Conservation (phyloP, 176 grass and related monocot genomes). For the Ananas comosus region DNA sequence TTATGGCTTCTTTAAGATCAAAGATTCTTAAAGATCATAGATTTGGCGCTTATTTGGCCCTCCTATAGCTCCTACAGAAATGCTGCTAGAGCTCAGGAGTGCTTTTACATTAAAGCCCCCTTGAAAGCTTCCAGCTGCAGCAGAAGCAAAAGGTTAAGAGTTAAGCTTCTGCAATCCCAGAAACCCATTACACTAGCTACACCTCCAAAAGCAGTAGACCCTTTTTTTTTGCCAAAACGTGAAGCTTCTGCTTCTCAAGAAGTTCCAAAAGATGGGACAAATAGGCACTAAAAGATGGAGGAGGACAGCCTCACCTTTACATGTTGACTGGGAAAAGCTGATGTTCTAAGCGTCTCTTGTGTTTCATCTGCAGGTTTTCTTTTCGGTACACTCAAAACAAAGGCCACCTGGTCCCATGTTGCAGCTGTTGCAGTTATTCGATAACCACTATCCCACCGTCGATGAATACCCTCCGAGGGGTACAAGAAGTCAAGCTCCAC, state of each 20-base stretch:
- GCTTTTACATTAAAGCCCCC: not conserved
- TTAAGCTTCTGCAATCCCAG: too few relatives aligned
- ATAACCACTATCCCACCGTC: conserved; percentile 72
- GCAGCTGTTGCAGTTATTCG: conserved; percentile 79
- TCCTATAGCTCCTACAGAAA: not conserved
- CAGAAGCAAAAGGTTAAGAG: not conserved
- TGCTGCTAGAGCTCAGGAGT: not conserved
- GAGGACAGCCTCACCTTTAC: conserved; percentile 53
- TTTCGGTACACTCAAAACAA: conserved; percentile 78
- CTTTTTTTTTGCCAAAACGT: not conserved
- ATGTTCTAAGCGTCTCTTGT: conserved; percentile 90
- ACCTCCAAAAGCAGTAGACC: conserved; percentile 1
- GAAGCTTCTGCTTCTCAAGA: too few relatives aligned
- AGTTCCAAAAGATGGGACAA: not conserved
- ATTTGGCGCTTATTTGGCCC: not conserved
- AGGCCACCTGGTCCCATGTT: conserved; percentile 67
- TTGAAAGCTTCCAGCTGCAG: too few relatives aligned
- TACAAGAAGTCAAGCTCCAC: conserved; percentile 98
- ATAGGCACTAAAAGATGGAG: not conserved
- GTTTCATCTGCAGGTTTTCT: conserved; percentile 90
- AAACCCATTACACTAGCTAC: too few relatives aligned
- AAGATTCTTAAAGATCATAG: conserved; percentile 1
- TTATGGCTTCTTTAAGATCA: not conserved
- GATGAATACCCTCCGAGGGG: conserved; percentile 88
- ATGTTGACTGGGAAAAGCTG: conserved; percentile 88